Evolutionary conservation across 2,329 filamentous ascomycete genomes (phyloP).

Genomic region (Huntiella decipiens): DNA sequence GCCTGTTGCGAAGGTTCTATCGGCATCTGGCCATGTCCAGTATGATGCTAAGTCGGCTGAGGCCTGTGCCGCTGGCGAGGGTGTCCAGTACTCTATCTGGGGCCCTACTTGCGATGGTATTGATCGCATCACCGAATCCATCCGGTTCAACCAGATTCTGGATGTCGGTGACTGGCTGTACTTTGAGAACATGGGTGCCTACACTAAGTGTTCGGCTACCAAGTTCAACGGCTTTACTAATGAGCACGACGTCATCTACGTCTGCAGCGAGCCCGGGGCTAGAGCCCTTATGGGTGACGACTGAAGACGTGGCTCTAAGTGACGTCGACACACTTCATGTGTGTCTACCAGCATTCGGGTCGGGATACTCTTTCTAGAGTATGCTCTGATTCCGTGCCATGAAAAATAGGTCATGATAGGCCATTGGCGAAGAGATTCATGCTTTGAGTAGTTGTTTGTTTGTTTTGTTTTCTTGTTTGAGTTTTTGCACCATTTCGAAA

Average conservation of each 20-base stretch:
- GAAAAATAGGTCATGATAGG: neutral
- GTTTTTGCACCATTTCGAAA: neutral
- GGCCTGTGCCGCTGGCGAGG: conserved; percentile 20
- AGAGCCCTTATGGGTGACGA: conserved; percentile 33
- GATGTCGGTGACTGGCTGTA: conserved; percentile 96
- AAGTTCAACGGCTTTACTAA: conserved; percentile 96
- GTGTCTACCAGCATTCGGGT: conserved; percentile 3
- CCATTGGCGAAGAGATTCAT: conserved; percentile 4
- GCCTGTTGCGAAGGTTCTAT: conserved; percentile 66
- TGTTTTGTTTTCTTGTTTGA: conserved; percentile 6
- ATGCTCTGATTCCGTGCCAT: neutral
- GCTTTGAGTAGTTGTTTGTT: conserved; percentile 6
- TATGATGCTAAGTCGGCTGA: conserved; percentile 36
- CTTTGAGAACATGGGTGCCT: conserved; percentile 97
- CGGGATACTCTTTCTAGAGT: neutral
- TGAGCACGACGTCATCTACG: conserved; percentile 79
- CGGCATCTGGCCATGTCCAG: conserved; percentile 35
- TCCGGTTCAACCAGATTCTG: conserved; percentile 55
- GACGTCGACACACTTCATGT: neutral
- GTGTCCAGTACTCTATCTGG: conserved; percentile 86
- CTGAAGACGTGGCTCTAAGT: conserved; percentile 1
- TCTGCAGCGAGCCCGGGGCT: conserved; percentile 83
- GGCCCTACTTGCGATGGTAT: conserved; percentile 96
- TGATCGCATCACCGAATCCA: conserved; percentile 74
- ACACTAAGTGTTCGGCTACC: conserved; percentile 94